Percentiles rank a stretch among this genome's conserved stretches.
Evolutionary conservation across 2,329 filamentous ascomycete species (phyloP).

Genomic region (Aspergillus neoniger): DNA sequence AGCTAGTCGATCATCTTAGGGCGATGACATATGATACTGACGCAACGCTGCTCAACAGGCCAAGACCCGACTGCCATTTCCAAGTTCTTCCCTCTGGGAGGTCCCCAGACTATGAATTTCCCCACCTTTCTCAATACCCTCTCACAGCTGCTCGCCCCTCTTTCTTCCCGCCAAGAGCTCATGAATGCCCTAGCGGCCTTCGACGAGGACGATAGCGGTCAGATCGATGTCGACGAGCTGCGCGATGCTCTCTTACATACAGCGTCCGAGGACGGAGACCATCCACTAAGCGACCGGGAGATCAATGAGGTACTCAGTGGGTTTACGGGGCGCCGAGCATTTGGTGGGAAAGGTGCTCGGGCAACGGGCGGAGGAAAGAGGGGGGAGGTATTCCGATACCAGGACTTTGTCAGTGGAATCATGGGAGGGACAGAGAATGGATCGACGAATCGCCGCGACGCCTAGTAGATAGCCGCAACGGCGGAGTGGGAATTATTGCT

Average conservation of each 20-base stretch:
- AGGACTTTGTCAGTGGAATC: conserved; percentile 80
- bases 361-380: conserved; percentile 60
- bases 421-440: conserved; percentile 53
- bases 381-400: conserved; percentile 89
- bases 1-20: background rate
- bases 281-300: conserved; percentile 67
- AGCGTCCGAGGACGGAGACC: conserved; percentile 70
- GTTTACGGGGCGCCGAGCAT: conserved; percentile 80
- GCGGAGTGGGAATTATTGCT: background rate
- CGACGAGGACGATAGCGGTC: conserved; percentile 91
- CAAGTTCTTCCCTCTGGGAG: conserved; percentile 76
- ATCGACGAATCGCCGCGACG: conserved; percentile 26
- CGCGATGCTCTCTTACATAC: conserved; percentile 82
- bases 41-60: conserved; percentile 52
- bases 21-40: conserved; percentile 1
- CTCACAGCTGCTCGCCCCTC: conserved; percentile 68
- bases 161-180: conserved; percentile 79
- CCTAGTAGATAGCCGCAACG: conserved; percentile 5
- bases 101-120: conserved; percentile 73
- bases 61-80: conserved; percentile 75
- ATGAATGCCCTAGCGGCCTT: conserved; percentile 91
- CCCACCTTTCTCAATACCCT: conserved; percentile 83
- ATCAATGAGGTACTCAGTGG: conserved; percentile 85
- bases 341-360: conserved; percentile 59
- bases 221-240: conserved; percentile 81